These are phyloP conservation scores for Globisporangium paddicum DNA, from an alignment of 352 stramenopile genomes.

Conservation along the genomic window DNA sequence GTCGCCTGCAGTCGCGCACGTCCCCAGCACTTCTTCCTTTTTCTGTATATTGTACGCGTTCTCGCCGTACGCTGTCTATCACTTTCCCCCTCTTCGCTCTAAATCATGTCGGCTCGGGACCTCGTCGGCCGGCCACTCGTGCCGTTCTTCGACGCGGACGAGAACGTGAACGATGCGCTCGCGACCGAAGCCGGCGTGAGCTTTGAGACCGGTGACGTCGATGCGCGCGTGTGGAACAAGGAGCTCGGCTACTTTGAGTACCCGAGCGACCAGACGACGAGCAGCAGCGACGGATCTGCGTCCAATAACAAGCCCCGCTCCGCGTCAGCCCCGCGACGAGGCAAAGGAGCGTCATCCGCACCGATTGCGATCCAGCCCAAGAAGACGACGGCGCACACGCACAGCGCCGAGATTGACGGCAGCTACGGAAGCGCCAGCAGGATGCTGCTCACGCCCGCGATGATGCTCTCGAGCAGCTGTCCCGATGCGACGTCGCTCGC, in stretches of 20 bases:
- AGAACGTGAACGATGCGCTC: constrained; percentile 72
- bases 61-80: not conserved
- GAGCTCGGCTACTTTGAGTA: constrained; percentile 84
- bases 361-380: constrained; percentile 26
- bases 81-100: not conserved
- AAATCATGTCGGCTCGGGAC: constrained; percentile 10
- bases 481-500: constrained; percentile 31
- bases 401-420: constrained; percentile 2
- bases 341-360: constrained; percentile 10
- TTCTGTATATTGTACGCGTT: not conserved
- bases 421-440: constrained; percentile 28
- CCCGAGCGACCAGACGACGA: constrained; percentile 33
- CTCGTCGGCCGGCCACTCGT: constrained; percentile 68
- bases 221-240: constrained; percentile 83
- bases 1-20: not conserved
- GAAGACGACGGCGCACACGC: not conserved
- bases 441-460: constrained; percentile 56
- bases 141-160: constrained; percentile 68
- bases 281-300: constrained; percentile 2
- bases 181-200: constrained; percentile 26
- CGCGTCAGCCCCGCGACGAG: constrained; percentile 1
- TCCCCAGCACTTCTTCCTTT: too few species aligned
- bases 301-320: constrained; percentile 5
- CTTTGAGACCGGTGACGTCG: constrained; percentile 62
- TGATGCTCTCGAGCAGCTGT: constrained; percentile 69